phyloP scores from a whole-genome alignment of 176 grass and related monocot species.

The Puccinellia tenuiflora region DNA sequence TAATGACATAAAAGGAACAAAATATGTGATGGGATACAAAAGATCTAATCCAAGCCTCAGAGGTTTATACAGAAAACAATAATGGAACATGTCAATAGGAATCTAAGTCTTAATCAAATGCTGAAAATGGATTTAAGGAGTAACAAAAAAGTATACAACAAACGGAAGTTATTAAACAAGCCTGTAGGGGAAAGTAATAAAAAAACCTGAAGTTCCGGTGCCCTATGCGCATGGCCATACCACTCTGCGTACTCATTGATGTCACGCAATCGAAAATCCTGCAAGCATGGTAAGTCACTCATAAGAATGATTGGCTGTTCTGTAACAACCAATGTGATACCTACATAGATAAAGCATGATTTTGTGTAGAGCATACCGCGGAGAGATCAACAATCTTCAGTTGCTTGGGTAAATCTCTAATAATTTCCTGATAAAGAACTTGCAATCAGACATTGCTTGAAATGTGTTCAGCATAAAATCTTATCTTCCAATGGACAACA shows the following conservation, averaged over 20 bases:
- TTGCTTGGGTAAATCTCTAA: conserved; percentile 62
- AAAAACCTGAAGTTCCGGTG: conserved; percentile 83
- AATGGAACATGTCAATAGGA: not conserved
- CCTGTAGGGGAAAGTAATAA: not conserved
- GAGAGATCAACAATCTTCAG: conserved; percentile 99
- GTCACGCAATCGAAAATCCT: conserved; percentile 83
- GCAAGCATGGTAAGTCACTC: conserved; percentile 13
- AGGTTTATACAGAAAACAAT: not conserved
- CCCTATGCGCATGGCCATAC: conserved; percentile 90
- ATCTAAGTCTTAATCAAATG: not conserved
- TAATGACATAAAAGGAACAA: not conserved
- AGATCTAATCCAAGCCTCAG: not conserved
- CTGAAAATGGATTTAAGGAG: not conserved
- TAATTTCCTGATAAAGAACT: conserved; percentile 70
- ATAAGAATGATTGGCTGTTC: not conserved
- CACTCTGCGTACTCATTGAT: conserved; percentile 86
- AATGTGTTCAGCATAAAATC: not conserved
- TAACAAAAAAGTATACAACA: not conserved
- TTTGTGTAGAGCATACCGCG: conserved; percentile 48
- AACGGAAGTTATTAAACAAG: not conserved
- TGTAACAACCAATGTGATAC: not conserved
- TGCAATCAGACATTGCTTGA: not conserved
- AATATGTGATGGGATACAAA: not conserved
- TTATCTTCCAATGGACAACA: not conserved
- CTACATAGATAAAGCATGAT: not conserved